Evolutionary conservation across 2,329 filamentous ascomycete species (phyloP).

Genomic region (Botrytis porri): DNA sequence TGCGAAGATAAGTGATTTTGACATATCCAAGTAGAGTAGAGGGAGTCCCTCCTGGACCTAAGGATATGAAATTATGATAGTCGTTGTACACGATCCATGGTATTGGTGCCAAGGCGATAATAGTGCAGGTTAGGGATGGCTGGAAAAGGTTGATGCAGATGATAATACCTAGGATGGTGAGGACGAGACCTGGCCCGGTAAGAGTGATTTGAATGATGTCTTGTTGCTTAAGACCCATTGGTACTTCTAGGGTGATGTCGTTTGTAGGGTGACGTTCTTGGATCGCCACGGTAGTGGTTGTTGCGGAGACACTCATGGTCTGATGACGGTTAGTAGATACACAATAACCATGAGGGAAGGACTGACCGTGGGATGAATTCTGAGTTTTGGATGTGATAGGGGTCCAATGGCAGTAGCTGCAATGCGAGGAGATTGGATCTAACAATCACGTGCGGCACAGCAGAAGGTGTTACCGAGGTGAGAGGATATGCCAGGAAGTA

Average conservation of each 20-base stretch:
- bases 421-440: background rate
- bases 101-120: conserved; percentile 51
- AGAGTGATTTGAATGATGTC: conserved; percentile 35
- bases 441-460: conserved; percentile 1
- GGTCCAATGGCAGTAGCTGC: background rate
- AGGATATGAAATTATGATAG: conserved; percentile 70
- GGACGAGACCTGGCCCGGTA: conserved; percentile 32
- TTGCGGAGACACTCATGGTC: conserved; percentile 5
- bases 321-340: background rate
- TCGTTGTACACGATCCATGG: conserved; percentile 59
- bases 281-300: background rate
- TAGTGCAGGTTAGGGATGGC: conserved; percentile 46
- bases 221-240: conserved; percentile 31
- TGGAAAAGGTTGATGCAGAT: conserved; percentile 52
- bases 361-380: background rate
- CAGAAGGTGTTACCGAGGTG: background rate
- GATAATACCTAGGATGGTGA: conserved; percentile 53
- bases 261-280: conserved; percentile 10
- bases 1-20: conserved; percentile 66
- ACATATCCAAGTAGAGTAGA: conserved; percentile 71
- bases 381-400: background rate
- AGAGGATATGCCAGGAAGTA: background rate
- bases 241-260: conserved; percentile 25
- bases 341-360: background rate
- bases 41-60: conserved; percentile 79